Percentiles rank a stretch among this genome's conserved stretches.
Evolutionary conservation across 2,329 filamentous ascomycete species (phyloP).

Genomic region (Piedraia hortae): DNA sequence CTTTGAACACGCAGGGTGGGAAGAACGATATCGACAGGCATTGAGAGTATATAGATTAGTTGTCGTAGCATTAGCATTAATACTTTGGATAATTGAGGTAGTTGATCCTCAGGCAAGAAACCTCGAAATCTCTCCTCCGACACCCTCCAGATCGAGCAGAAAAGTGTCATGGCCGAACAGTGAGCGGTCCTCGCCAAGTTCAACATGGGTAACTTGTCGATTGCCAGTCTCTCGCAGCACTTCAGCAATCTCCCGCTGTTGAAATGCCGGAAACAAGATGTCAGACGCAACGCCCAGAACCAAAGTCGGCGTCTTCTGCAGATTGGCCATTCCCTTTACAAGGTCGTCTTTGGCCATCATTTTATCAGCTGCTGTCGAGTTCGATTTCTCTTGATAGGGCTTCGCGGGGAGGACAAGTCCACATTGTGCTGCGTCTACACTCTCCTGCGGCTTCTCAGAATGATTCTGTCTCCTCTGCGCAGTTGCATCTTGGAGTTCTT

Average conservation of each 20-base stretch:
- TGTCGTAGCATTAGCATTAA: too few species aligned
- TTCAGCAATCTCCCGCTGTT: constrained; percentile 80
- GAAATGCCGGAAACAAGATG: constrained; percentile 92
- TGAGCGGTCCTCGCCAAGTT: constrained; percentile 81
- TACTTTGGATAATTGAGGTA: too few species aligned
- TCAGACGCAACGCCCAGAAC: constrained; percentile 89
- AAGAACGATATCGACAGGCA: too few species aligned
- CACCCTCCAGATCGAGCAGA: constrained; percentile 68
- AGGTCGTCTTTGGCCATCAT: constrained; percentile 47
- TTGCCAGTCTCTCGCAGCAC: constrained; percentile 56
- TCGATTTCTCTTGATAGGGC: constrained; percentile 69
- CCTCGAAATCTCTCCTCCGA: constrained; percentile 54
- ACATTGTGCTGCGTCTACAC: constrained; percentile 22
- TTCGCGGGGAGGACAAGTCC: constrained; percentile 55
- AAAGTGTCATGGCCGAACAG: constrained; percentile 95
- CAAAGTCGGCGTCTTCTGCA: constrained; percentile 54
- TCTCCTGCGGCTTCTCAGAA: constrained; percentile 25
- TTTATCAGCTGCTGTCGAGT: constrained; percentile 13
- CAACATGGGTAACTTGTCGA: constrained; percentile 54
- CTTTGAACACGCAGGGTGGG: constrained; percentile 25
- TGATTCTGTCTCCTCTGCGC: constrained; percentile 33
- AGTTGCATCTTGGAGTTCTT: constrained; percentile 37
- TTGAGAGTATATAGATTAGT: too few species aligned
- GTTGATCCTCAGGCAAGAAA: constrained; percentile 52
- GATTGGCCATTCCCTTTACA: constrained; percentile 39